Evolutionary conservation across 805 yeast genomes (phyloP), one percentile per base, ranked within the genome.

Genomic region (Geotrichum ghanense): DNA sequence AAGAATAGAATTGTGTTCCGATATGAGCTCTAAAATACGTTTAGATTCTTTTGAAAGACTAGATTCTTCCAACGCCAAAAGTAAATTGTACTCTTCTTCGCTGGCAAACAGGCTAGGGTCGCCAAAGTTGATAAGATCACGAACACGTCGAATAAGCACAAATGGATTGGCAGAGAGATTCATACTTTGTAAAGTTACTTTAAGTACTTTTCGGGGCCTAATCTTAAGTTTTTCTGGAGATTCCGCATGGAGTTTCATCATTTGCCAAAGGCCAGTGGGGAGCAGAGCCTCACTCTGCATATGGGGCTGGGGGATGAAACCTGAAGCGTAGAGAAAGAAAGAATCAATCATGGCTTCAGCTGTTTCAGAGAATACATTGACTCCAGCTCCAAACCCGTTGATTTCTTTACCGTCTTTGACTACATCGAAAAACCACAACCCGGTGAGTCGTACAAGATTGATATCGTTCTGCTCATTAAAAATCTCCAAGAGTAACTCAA

Each of bases 31-130:
- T 51, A 72, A 58, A 20, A 73, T 69, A 50, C 92, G 71, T 50
- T 77, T 69, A 2, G 92, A 84, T 59, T 86, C 95, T 35, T 74
- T 73, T 0, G 95, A 81, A 51, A 87, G 69, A 31, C 82, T 79
- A 37, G 45, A 43, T 35, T 75, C 67, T 20, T 81, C 70, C 17
- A 31, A 12, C 4, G 37, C 12, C 17, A 31, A 4, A n/a, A 31
- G 37, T 19, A 31, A 12, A 5, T 12, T 12, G 37, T 10, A 31
- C 14, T 31, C 37, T 6, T 31, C 37, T 16, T 31, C 37, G 5
- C 16, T 19, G 12, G 6, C 37, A 19, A 6, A 31, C 4, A 5
- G 14, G 16, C 16, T 4, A 10, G 37, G 37, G 37, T 31, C 17
- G 17, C 37, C 14, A 12, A 12, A 6, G 37, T 12, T 31, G 14